Percentiles rank a stretch among this genome's conserved stretches.
Evolutionary conservation across 306 rosid species (phyloP).

Genomic region (barrel medic (Medicago truncatula)): DNA sequence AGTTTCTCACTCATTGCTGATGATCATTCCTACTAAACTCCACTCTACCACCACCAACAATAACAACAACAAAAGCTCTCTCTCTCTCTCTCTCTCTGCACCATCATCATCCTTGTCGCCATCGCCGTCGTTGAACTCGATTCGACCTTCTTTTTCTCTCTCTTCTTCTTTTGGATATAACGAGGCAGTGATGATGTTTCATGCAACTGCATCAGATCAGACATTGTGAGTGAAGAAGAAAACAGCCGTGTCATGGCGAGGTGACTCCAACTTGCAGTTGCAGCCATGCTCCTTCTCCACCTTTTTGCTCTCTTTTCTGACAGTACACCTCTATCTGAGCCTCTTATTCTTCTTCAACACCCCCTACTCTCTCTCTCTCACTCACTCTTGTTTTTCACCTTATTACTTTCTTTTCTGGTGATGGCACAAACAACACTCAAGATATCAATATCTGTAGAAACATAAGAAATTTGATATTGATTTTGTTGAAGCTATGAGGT

Average conservation of each 20-base stretch:
- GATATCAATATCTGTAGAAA: background rate
- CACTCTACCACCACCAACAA: background rate
- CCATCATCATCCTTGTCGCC: background rate
- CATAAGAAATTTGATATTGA: background rate
- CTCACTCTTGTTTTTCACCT: background rate
- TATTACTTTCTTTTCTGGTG: background rate
- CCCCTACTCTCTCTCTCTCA: background rate
- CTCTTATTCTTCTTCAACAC: background rate
- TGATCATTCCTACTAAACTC: background rate
- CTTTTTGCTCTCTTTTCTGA: background rate
- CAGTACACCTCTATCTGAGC: background rate
- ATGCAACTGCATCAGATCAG: background rate
- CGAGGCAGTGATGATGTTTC: conserved; percentile 18
- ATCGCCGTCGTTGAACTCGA: background rate
- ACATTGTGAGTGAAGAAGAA: conserved; percentile 3
- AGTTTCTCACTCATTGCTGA: conserved; percentile 6
- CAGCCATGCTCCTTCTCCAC: background rate
- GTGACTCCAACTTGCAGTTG: background rate
- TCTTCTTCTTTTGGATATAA: conserved; percentile 8
- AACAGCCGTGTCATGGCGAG: background rate
- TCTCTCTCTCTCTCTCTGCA: background rate
- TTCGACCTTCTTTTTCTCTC: background rate
- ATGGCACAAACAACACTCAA: background rate
- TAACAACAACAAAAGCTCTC: background rate
- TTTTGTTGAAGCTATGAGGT: background rate